Base-by-base conservation (phyloP, 2,329 filamentous ascomycete species). In the Bimuria novae-zelandiae region DNA sequence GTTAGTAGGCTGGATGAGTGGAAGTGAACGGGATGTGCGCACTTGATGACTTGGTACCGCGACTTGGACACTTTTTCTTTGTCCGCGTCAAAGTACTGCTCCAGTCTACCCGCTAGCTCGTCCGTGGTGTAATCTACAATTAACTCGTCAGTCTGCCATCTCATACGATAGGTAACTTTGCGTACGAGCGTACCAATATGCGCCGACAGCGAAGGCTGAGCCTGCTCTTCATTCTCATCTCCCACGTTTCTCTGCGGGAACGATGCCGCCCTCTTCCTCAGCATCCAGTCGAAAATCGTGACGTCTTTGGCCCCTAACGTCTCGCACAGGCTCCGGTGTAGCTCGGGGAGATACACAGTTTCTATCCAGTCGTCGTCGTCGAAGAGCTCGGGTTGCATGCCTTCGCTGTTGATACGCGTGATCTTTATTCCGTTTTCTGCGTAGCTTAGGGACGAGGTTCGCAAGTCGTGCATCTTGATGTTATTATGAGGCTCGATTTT, bases 21-120 rank as follows among this genome's bases (percentile, higher is more conserved):
- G 17, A 30, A 12, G 27, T 7, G 7, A 3, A 25, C 1, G 19
- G 14, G 21, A 5, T 10, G 12, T 3, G 46, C 50, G n/a, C 39
- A 56, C 54, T 56, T 56, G 39, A 56, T 47, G 27, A 56, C 45
- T 37, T 56, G 50, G n/a, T 49, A 56, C 17, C 46, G 44, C 10
- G 50, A 32, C 5, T 41, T 45, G 17, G n/a, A 35, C 2, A 56
- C 17, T 25, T 43, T 41, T 29, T 53, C 54, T 22, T 35, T 46
- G 25, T 53, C 45, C 12, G 25, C 41, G 3, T 41, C 45, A 22
- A 56, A 56, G 27, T 56, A 56, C 14, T 51, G 43, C 16, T 56
- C 49, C 7, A 56, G 17, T 11, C 54, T 22, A 10, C 49, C 39
- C 17, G 53, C 45, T 30, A 56, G 22, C 17, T 53, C 54, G 3